phyloP scores from a whole-genome alignment of 2,329 filamentous ascomycete genomes.

The Trichocomaceae sp. region DNA sequence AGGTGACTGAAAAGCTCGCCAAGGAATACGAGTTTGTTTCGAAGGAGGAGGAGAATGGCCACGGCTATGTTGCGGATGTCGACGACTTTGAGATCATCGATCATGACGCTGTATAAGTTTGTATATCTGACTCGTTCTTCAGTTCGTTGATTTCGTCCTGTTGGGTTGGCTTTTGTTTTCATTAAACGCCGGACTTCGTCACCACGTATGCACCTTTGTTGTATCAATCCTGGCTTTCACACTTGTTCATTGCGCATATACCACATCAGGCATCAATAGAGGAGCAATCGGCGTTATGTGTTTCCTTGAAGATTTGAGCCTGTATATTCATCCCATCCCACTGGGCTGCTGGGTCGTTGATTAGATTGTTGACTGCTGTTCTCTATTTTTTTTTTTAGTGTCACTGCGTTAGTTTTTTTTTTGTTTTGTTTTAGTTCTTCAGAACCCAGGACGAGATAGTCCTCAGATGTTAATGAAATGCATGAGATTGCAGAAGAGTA shows the following conservation, averaged over 20 bases:
- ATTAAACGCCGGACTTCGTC: background rate
- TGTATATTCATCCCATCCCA: constrained; percentile 9
- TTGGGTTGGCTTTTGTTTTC: background rate
- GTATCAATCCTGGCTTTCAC: constrained; percentile 7
- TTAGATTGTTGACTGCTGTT: background rate
- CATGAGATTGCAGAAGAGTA: background rate
- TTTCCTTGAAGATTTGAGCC: constrained; percentile 26
- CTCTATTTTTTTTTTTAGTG: background rate
- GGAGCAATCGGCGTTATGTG: constrained; percentile 17
- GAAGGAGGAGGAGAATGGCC: constrained; percentile 27
- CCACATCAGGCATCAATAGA: constrained; percentile 20
- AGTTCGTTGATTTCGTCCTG: background rate
- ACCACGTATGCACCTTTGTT: background rate
- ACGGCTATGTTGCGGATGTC: constrained; percentile 26
- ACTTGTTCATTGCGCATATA: constrained; percentile 6
- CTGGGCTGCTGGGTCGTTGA: background rate
- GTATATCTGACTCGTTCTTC: background rate
- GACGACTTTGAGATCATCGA: constrained; percentile 40
- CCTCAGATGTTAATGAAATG: background rate
- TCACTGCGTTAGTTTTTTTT: background rate
- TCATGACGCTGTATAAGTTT: constrained; percentile 23
- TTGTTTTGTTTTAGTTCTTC: background rate
- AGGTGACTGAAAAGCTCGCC: constrained; percentile 55
- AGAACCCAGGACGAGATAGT: background rate
- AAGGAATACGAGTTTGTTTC: constrained; percentile 55